Evolutionary conservation across 352 stramenopile species (phyloP), one percentile per base, ranked within the genome.

Genomic region (Globisporangium lucens): DNA sequence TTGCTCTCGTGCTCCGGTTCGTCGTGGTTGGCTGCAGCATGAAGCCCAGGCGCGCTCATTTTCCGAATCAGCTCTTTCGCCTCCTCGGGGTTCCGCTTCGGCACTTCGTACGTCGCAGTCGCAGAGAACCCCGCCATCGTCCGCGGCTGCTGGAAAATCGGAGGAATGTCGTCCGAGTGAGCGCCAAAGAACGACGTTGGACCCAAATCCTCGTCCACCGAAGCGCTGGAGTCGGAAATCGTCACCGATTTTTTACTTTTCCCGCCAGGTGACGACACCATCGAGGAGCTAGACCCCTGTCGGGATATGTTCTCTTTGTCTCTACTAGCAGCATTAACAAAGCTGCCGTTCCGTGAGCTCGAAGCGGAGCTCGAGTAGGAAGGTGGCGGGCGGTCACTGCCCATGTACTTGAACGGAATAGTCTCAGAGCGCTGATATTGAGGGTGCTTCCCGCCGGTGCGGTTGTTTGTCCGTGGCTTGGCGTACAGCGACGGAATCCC

Each of bases 1-100:
- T 35, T 63, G 51, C 59, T 70, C 33, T 70, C 65, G 59, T 70
- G 65, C 65, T 70, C 65, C 0, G 65, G 65, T 15, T 70, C 65
- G 51, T 43, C 61, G 38, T 70, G 61, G 58, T 51, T 30, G 35
- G 10, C 35, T 29, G 53, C 4, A 12, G 22, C 20, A 29, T 20
- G 30, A 36, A 69, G 36, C 0, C 24, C 51, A 20, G 36, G 20
- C 5, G 57, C 20, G n/a, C 65, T 70, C 49, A 70, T n/a, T 15
- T 70, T 70, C n/a, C 65, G 65, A 7, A 70, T 59, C 38, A 70
- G n/a, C 38, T 66, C 65, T 36, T 62, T 55, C 22, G 59, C 57
- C 60, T 70, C 65, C 4, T 56, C 51, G 33, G 38, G 13, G 4
- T 35, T 70, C 7, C 65, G 65, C 3, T 35, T 41, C 49, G 65